A percentile compares a stretch with the other conserved stretches of the same genome.
Conservation (phyloP, 1,284 basidiomycete genomes). For the Lentinus polychrous region DNA sequence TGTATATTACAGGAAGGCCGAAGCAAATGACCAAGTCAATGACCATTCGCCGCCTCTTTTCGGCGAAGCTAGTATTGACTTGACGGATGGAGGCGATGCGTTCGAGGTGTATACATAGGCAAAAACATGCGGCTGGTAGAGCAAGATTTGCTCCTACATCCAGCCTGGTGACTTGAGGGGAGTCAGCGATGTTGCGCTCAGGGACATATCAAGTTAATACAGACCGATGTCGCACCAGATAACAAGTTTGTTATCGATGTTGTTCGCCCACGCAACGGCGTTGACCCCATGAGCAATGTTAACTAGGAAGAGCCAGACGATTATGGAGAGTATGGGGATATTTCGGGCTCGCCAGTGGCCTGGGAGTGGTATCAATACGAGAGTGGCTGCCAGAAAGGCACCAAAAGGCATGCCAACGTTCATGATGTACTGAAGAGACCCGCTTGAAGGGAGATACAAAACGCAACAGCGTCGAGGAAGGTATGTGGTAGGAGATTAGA, state of each 20-base stretch:
- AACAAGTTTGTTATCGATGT: constrained; percentile 33
- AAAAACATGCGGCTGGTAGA: constrained; percentile 30
- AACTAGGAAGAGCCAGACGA: constrained; percentile 48
- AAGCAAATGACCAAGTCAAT: constrained; percentile 24
- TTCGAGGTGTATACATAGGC: constrained; percentile 19
- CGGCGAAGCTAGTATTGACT: constrained; percentile 8
- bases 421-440: background rate
- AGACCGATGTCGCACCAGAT: constrained; percentile 68
- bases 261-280: constrained; percentile 49
- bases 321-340: constrained; percentile 49
- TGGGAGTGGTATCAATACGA: constrained; percentile 35
- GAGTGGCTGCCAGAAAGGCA: constrained; percentile 29
- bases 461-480: background rate
- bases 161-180: constrained; percentile 30
- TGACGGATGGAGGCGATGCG: constrained; percentile 15
- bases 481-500: background rate
- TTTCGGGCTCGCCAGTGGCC: constrained; percentile 49
- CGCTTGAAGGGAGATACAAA: background rate
- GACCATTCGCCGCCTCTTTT: constrained; percentile 19
- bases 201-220: constrained; percentile 13
- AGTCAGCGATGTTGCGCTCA: background rate
- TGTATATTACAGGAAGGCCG: constrained; percentile 22
- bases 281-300: constrained; percentile 52
- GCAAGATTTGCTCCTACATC: constrained; percentile 26
- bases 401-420: background rate